Base-by-base conservation (phyloP, 2,329 filamentous ascomycete species). In the Magnaporthiopsis rhizophila region DNA sequence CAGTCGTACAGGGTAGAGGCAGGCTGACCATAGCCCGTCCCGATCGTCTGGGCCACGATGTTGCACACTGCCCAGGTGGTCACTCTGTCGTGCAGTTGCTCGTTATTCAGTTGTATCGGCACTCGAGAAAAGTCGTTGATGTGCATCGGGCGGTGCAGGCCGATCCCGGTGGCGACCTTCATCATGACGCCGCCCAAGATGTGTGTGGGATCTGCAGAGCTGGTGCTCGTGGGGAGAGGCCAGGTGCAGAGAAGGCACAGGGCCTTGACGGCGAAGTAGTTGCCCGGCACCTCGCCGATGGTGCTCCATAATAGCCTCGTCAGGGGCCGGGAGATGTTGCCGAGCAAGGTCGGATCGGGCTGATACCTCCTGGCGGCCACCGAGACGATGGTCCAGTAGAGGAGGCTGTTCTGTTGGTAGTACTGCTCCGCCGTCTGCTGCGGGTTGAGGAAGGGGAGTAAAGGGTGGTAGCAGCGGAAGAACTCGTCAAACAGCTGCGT, bases 11-110 rank as follows among this genome's bases (percentile, higher is more conserved):
- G 80, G 62, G 86, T 91, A 59, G 89, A 90, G 6, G 90, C 89
- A 9, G 91, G 90, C 72, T 93, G 90, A 7, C 90, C 90, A 70
- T 92, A 91, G 26, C 90, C 90, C 4, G 91, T 94, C n/a, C 89
- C 90, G 58, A 93, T 86, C 64, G 86, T 88, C 71, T 94, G 90
- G 28, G 90, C 88, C 45, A 93, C 90, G 68, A 94, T 89, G 72
- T 95, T 95, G 78, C 90, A 92, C 4, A 91, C 89, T 1, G 90
- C 90, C 90, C 90, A 95, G 1, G 90, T 94, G 62, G 86, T 86
- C 58, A 93, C 85, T 53, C 91, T 83, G 71, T 95, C 90, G 68
- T 89, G 85, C 65, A 93, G 84, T 70, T 93, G 90, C 72, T 93
- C 90, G 70, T 89, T 89, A 69, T 90, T 89, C 56, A 94, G 79